These are phyloP conservation scores for Fusarium burgessii DNA, from an alignment of 2,329 filamentous ascomycete genomes.

Conservation along the genomic window DNA sequence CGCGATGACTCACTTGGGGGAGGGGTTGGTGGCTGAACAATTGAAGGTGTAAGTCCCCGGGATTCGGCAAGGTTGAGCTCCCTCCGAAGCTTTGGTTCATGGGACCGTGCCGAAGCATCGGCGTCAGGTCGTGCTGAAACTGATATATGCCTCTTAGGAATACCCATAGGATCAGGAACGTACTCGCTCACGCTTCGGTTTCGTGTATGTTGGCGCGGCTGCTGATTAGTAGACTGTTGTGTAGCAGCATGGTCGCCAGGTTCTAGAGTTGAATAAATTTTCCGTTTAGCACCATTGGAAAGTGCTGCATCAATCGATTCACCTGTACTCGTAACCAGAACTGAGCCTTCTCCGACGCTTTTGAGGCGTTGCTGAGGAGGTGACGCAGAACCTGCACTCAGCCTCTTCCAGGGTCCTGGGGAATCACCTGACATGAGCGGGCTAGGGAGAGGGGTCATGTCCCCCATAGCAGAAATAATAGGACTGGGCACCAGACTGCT, in stretches of 20 bases:
- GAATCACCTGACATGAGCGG: constrained; percentile 75
- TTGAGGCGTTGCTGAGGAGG: constrained; percentile 48
- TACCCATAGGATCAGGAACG: constrained; percentile 75
- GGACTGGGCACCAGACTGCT: constrained; percentile 79
- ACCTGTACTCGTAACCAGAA: constrained; percentile 63
- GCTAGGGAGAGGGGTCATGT: constrained; percentile 83
- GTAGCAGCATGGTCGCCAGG: constrained; percentile 51
- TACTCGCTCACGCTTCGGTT: constrained; percentile 94
- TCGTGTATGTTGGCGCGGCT: constrained; percentile 64
- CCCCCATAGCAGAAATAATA: constrained; percentile 79
- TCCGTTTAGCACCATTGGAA: constrained; percentile 67
- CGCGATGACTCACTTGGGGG: constrained; percentile 80
- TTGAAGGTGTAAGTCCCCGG: constrained; percentile 74
- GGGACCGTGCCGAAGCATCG: constrained; percentile 47
- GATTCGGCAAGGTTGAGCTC: constrained; percentile 85
- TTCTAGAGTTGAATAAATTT: constrained; percentile 60
- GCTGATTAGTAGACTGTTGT: constrained; percentile 47
- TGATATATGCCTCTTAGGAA: constrained; percentile 78
- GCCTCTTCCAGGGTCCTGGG: constrained; percentile 73
- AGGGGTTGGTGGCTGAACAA: constrained; percentile 79
- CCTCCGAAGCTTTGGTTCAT: constrained; percentile 69
- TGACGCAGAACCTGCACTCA: constrained; percentile 62
- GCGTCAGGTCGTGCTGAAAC: constrained; percentile 71
- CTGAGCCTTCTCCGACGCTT: constrained; percentile 51
- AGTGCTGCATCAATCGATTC: constrained; percentile 65